These are phyloP conservation scores for Penicillium dipodomyicola DNA, from an alignment of 495 filamentous ascomycete species.

Conservation along the genomic window DNA sequence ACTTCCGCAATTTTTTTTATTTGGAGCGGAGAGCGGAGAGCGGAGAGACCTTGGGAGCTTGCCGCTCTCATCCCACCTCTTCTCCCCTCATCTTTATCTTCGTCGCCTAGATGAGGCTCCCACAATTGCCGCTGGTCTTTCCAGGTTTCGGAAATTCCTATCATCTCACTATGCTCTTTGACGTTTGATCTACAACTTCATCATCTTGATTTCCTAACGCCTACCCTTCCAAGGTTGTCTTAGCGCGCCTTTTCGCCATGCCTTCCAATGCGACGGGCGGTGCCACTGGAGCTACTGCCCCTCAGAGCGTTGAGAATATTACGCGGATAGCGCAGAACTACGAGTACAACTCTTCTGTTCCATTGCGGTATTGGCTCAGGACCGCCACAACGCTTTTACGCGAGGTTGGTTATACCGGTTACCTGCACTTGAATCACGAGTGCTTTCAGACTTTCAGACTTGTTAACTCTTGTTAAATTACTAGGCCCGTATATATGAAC, in stretches of 20 bases:
- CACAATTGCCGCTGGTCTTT: constrained; percentile 18
- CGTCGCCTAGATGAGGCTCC: constrained; percentile 29
- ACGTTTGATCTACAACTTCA: constrained; percentile 11
- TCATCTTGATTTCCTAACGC: constrained; percentile 6
- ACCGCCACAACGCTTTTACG: constrained; percentile 73
- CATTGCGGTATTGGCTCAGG: constrained; percentile 76
- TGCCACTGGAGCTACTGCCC: constrained; percentile 31
- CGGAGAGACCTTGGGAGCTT: constrained; percentile 6
- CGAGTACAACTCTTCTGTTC: constrained; percentile 71
- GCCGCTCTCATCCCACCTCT: constrained; percentile 7
- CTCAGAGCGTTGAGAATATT: constrained; percentile 73
- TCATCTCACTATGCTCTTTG: constrained; percentile 21
- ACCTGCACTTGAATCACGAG: not conserved
- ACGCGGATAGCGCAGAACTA: constrained; percentile 68
- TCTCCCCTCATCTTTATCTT: constrained; percentile 3
- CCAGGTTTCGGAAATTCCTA: constrained; percentile 17
- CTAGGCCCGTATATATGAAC: constrained; percentile 75
- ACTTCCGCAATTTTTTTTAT: not conserved
- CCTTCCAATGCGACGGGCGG: constrained; percentile 25
- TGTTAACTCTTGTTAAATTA: constrained; percentile 8
- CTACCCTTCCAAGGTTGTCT: not conserved
- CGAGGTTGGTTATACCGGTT: constrained; percentile 56
- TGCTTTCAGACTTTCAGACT: constrained; percentile 2
- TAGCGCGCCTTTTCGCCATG: constrained; percentile 22
- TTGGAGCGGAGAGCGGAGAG: constrained; percentile 5